These are phyloP conservation scores for Suhomyces sp. DNA, from an alignment of 805 yeast genomes.

Conservation along the genomic window DNA sequence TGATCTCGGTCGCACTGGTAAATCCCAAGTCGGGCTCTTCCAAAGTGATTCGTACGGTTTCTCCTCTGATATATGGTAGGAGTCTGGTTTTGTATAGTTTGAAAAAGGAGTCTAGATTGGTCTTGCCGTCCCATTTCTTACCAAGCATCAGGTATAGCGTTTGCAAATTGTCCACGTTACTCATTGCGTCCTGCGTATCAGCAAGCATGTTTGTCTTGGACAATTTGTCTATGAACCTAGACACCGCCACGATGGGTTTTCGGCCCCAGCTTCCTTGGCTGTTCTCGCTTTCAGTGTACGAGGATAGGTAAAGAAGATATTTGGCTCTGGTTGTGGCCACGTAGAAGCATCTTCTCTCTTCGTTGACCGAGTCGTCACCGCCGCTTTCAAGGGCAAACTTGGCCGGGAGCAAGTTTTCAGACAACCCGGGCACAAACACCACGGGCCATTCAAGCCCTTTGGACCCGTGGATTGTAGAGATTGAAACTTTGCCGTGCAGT, in stretches of 20 bases:
- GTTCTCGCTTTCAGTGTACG: slow-evolving; percentile 16
- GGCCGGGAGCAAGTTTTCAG: slow-evolving; percentile 67
- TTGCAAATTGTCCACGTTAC: slow-evolving; percentile 11
- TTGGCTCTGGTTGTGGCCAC: slow-evolving; percentile 90
- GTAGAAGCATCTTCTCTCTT: slow-evolving; percentile 81
- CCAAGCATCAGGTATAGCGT: slow-evolving; percentile 17
- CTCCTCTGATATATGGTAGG: slow-evolving; percentile 10
- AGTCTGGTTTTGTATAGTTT: slow-evolving; percentile 13
- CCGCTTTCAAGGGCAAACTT: slow-evolving; percentile 37
- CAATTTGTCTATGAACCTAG: slow-evolving; percentile 26
- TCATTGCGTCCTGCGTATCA: slow-evolving; percentile 17
- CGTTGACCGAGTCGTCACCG: slow-evolving; percentile 43
- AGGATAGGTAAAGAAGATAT: slow-evolving; percentile 46
- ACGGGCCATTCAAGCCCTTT: slow-evolving; percentile 96
- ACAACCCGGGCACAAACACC: slow-evolving; percentile 74
- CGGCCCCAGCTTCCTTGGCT: slow-evolving; percentile 18
- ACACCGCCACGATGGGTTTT: slow-evolving; percentile 17
- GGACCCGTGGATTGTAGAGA: slow-evolving; percentile 88
- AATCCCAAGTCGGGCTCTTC: slow-evolving; percentile 2
- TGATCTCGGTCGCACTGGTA: slow-evolving; percentile 6
- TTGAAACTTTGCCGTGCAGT: slow-evolving; percentile 27
- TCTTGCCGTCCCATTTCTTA: not conserved
- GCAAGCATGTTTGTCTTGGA: slow-evolving; percentile 6
- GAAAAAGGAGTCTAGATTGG: slow-evolving; percentile 11
- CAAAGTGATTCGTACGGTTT: not conserved